Evolutionary conservation across 495 filamentous ascomycete genomes (phyloP).

Genomic region (Talaromyces ruber): DNA sequence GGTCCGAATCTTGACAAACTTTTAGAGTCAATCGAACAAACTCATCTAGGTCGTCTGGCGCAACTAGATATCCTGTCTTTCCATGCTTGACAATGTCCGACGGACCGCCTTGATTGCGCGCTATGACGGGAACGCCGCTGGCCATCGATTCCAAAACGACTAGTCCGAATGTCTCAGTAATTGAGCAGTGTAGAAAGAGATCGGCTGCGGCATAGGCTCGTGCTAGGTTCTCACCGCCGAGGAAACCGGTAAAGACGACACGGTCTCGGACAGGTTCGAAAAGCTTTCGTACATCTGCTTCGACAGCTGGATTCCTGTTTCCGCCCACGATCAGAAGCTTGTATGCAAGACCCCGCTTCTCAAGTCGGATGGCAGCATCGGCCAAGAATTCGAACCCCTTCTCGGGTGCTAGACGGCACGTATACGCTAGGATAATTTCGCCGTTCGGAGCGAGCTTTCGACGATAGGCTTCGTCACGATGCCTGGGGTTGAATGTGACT

Average conservation of each 20-base stretch:
- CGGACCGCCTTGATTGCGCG: slow-evolving; percentile 55
- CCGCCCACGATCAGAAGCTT: slow-evolving; percentile 54
- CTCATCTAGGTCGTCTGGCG: slow-evolving; percentile 40
- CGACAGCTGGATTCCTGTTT: slow-evolving; percentile 50
- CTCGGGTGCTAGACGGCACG: slow-evolving; percentile 52
- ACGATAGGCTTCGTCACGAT: slow-evolving; percentile 36
- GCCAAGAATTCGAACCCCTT: slow-evolving; percentile 59
- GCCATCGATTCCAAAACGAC: slow-evolving; percentile 61
- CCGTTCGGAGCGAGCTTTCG: slow-evolving; percentile 43
- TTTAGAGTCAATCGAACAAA: slow-evolving; percentile 39
- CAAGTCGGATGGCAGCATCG: slow-evolving; percentile 35
- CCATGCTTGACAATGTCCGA: slow-evolving; percentile 50
- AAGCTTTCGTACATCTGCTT: slow-evolving; percentile 40
- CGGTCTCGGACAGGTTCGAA: slow-evolving; percentile 38
- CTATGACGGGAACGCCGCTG: slow-evolving; percentile 54
- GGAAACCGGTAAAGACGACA: slow-evolving; percentile 51
- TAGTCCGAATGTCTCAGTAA: slow-evolving; percentile 59
- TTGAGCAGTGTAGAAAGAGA: slow-evolving; percentile 55
- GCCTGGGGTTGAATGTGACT: slow-evolving; percentile 40
- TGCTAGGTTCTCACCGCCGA: slow-evolving; percentile 43
- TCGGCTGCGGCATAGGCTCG: slow-evolving; percentile 51
- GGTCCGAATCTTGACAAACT: slow-evolving; percentile 25
- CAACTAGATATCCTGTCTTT: slow-evolving; percentile 47
- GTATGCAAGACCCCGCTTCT: slow-evolving; percentile 43
- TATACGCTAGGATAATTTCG: slow-evolving; percentile 51